phyloP scores from a whole-genome alignment of 805 yeast genomes.

The Suhomyces pyralidae region DNA sequence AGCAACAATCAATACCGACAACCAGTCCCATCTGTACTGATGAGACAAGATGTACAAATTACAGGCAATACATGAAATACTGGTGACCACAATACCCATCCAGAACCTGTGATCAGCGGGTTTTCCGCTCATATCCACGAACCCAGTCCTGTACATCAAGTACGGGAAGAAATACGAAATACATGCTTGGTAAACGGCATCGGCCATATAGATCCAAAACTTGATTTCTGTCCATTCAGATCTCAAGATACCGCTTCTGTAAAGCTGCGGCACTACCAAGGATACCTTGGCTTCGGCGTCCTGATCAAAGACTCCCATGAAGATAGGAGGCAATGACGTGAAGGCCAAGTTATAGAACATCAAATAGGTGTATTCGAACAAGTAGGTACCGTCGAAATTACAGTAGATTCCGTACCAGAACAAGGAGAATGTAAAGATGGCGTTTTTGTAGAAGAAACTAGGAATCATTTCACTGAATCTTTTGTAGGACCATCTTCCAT shows the following conservation, averaged over 20 bases:
- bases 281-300: conserved; percentile 68
- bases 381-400: conserved; percentile 71
- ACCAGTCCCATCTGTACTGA: conserved; percentile 78
- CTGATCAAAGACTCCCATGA: conserved; percentile 71
- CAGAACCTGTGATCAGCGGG: conserved; percentile 65
- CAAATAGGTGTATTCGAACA: conserved; percentile 74
- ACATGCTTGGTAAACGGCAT: conserved; percentile 71
- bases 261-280: conserved; percentile 66
- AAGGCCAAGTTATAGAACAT: conserved; percentile 79
- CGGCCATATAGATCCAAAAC: conserved; percentile 61
- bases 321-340: conserved; percentile 74
- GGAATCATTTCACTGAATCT: conserved; percentile 77
- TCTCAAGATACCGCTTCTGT: conserved; percentile 64
- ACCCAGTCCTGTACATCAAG: conserved; percentile 44
- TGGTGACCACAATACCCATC: conserved; percentile 62
- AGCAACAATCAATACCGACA: conserved; percentile 49
- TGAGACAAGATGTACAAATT: conserved; percentile 63
- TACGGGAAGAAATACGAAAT: conserved; percentile 69
- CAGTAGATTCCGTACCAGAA: conserved; percentile 75
- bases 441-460: conserved; percentile 74
- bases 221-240: conserved; percentile 58
- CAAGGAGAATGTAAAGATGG: conserved; percentile 66
- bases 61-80: conserved; percentile 61
- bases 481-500: conserved; percentile 82
- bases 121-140: conserved; percentile 51